These are phyloP conservation scores for Melanogaster broomeanus DNA, from an alignment of 768 basidiomycete species.

Conservation along the genomic window DNA sequence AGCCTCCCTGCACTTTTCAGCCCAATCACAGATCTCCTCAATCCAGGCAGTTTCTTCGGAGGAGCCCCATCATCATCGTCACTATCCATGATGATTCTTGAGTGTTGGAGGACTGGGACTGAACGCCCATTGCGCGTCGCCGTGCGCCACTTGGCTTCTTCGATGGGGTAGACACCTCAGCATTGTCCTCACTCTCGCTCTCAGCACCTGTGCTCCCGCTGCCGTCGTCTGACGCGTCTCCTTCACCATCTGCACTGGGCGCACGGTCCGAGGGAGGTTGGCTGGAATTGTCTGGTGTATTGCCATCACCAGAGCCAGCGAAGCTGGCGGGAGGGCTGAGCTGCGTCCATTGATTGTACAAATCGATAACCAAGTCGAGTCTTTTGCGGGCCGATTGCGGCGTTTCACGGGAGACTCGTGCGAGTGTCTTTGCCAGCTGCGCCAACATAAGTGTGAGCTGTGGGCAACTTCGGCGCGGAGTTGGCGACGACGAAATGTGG, in stretches of 20 bases:
- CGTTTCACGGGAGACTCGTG: too few species aligned
- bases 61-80: neutral
- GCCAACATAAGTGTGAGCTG: too few species aligned
- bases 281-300: too few species aligned
- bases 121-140: neutral
- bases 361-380: neutral
- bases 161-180: neutral
- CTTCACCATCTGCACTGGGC: too few species aligned
- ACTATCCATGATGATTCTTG: neutral
- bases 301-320: too few species aligned
- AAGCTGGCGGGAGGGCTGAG: neutral
- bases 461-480: neutral
- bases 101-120: too few species aligned
- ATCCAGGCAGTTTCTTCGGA: neutral
- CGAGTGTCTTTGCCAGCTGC: neutral
- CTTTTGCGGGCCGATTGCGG: neutral
- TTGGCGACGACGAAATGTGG: neutral
- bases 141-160: neutral
- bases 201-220: too few species aligned
- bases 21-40: too few species aligned
- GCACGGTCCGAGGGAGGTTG: too few species aligned
- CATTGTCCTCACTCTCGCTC: neutral
- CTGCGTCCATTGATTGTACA: neutral
- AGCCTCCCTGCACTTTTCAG: too few species aligned
- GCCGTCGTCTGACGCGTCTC: too few species aligned